Percentiles rank a stretch among this genome's conserved stretches.
Evolutionary conservation across 2,329 filamentous ascomycete genomes (phyloP).

Genomic region (Cytospora piceicola): DNA sequence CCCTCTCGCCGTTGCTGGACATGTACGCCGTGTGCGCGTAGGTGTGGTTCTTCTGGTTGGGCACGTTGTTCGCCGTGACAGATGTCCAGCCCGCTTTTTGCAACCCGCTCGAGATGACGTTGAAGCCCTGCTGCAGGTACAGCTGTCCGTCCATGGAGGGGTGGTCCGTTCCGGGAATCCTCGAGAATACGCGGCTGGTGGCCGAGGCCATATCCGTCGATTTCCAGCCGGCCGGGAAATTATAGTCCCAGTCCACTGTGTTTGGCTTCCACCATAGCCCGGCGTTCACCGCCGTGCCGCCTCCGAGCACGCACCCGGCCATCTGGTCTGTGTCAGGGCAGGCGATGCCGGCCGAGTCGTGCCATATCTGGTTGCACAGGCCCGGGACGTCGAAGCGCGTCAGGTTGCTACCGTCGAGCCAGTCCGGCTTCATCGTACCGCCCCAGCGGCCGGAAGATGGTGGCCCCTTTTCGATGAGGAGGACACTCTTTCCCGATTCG

Average conservation of each 20-base stretch:
- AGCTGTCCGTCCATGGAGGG: constrained; percentile 69
- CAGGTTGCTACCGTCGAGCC: constrained; percentile 60
- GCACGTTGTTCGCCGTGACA: constrained; percentile 59
- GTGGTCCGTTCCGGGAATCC: constrained; percentile 70
- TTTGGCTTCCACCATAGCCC: constrained; percentile 70
- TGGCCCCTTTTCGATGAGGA: constrained; percentile 59
- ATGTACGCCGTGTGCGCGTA: constrained; percentile 69
- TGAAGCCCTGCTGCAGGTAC: constrained; percentile 70
- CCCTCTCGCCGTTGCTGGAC: constrained; percentile 67
- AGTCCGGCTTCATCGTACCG: constrained; percentile 59
- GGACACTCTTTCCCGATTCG: constrained; percentile 61
- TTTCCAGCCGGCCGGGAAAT: constrained; percentile 75
- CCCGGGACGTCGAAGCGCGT: constrained; percentile 69
- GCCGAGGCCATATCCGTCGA: constrained; percentile 62
- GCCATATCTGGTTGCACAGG: constrained; percentile 69
- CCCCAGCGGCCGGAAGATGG: constrained; percentile 64
- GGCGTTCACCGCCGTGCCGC: constrained; percentile 64
- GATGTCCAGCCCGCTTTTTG: constrained; percentile 63
- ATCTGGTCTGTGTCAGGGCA: constrained; percentile 69
- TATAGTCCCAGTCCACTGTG: constrained; percentile 69
- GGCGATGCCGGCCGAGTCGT: constrained; percentile 61
- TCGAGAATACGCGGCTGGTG: constrained; percentile 64
- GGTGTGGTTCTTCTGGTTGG: constrained; percentile 66
- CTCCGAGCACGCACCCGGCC: constrained; percentile 68
- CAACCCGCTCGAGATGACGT: constrained; percentile 64